A percentile compares a stretch with the other conserved stretches of the same genome.
Conservation (phyloP, 768 basidiomycete genomes). For the Mrakia gelida region DNA sequence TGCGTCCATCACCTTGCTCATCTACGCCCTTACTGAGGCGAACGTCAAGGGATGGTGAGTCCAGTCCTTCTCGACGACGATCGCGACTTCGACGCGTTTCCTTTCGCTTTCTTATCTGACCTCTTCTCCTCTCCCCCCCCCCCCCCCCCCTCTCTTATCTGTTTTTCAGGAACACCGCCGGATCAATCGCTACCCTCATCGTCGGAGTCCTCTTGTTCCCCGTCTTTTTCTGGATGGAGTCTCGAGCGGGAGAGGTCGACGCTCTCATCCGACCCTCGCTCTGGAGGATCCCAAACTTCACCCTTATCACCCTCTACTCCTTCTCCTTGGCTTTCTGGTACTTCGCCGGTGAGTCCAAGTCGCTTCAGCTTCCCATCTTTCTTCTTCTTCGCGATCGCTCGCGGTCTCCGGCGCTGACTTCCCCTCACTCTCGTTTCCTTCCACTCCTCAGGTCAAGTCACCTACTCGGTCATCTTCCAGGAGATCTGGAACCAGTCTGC, state of each 20-base stretch:
- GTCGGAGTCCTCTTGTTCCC: slow-evolving; percentile 33
- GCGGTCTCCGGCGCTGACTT: too few relatives aligned
- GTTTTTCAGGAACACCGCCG: slow-evolving; percentile 17
- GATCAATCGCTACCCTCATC: slow-evolving; percentile 38
- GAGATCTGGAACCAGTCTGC: neutral
- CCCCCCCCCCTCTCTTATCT: too few relatives aligned
- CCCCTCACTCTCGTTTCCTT: too few relatives aligned
- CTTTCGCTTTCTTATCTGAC: too few relatives aligned
- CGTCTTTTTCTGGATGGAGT: slow-evolving; percentile 38
- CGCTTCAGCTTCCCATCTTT: neutral
- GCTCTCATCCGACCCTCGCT: slow-evolving; percentile 9
- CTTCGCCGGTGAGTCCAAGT: neutral
- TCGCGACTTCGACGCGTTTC: too few relatives aligned
- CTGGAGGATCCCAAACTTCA: slow-evolving; percentile 40
- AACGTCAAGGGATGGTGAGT: slow-evolving; percentile 37
- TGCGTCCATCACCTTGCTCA: slow-evolving; percentile 37
- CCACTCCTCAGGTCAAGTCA: slow-evolving; percentile 1
- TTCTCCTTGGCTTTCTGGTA: slow-evolving; percentile 31
- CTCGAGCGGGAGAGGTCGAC: slow-evolving; percentile 3
- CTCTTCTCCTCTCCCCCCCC: too few relatives aligned
- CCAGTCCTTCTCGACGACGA: too few relatives aligned
- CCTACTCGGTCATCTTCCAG: slow-evolving; percentile 15
- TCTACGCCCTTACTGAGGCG: slow-evolving; percentile 40
- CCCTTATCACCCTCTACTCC: slow-evolving; percentile 35
- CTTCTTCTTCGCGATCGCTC: too few relatives aligned